Percentiles rank a stretch among this genome's conserved stretches.
Evolutionary conservation across 768 basidiomycete genomes (phyloP).

Genomic region (Termitomyces sp.): DNA sequence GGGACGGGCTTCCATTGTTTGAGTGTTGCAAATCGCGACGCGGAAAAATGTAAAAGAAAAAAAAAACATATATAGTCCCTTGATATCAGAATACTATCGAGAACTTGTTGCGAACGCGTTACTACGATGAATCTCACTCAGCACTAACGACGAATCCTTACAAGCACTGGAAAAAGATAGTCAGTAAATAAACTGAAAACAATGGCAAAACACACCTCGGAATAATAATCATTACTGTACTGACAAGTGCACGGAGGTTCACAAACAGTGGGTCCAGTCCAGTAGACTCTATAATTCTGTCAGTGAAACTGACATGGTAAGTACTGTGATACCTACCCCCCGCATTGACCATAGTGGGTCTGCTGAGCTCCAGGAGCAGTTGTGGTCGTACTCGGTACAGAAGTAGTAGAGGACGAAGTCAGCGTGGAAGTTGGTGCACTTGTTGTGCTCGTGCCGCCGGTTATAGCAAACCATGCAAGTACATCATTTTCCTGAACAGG

Average conservation of each 20-base stretch:
- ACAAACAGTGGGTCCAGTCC: constrained; percentile 21
- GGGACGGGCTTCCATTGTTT: no score
- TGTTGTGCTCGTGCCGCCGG: constrained; percentile 12
- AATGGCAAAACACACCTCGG: constrained; percentile 13
- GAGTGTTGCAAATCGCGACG: neutral
- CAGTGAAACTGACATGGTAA: neutral
- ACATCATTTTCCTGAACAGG: constrained; percentile 42
- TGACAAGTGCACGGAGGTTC: constrained; percentile 19
- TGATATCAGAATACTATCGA: neutral
- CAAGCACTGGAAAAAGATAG: constrained; percentile 3
- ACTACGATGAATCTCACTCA: neutral
- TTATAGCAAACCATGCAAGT: constrained; percentile 44
- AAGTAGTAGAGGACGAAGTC: constrained; percentile 13
- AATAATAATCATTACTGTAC: constrained; percentile 16
- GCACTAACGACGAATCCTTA: neutral
- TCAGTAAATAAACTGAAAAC: neutral
- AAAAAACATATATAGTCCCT: neutral
- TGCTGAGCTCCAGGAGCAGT: constrained; percentile 13
- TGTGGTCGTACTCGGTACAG: constrained; percentile 13
- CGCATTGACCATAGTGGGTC: constrained; percentile 17
- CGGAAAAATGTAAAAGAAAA: neutral
- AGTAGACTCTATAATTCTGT: constrained; percentile 19
- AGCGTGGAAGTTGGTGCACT: constrained; percentile 15
- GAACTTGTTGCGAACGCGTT: neutral
- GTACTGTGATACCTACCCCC: constrained; percentile 11